Percentiles rank a stretch among this genome's conserved stretches.
Conservation (phyloP, 2,329 filamentous ascomycete genomes). For the Aschersonia sp. region DNA sequence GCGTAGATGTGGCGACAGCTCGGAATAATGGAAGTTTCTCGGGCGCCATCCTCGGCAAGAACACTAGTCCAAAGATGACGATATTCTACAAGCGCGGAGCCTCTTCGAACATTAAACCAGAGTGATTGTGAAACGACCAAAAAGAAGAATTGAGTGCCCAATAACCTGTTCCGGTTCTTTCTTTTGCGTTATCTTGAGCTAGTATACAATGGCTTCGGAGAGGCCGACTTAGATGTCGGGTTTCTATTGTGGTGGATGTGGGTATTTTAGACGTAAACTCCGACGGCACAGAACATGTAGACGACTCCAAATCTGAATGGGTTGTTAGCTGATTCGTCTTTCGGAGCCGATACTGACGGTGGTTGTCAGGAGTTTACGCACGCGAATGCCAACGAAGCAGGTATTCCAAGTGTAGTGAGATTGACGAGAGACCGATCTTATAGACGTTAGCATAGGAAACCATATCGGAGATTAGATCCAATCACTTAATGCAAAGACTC, state of each 20-base stretch:
- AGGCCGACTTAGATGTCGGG: neutral
- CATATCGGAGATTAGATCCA: neutral
- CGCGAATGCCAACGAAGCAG: slow-evolving; percentile 82
- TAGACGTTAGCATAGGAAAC: slow-evolving; percentile 2
- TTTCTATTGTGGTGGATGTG: slow-evolving; percentile 8
- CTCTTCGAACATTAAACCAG: neutral
- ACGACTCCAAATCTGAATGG: slow-evolving; percentile 69
- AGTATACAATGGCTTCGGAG: slow-evolving; percentile 18
- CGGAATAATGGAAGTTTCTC: slow-evolving; percentile 45
- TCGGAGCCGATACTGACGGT: too few relatives aligned
- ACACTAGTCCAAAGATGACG: neutral
- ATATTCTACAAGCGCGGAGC: neutral
- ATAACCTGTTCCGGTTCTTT: slow-evolving; percentile 2
- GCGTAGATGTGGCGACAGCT: slow-evolving; percentile 63
- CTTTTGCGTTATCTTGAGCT: slow-evolving; percentile 15
- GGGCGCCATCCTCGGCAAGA: slow-evolving; percentile 12
- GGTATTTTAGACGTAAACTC: slow-evolving; percentile 82
- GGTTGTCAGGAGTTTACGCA: slow-evolving; percentile 31
- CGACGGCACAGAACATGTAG: slow-evolving; percentile 97
- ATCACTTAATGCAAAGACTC: slow-evolving; percentile 84
- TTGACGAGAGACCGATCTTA: slow-evolving; percentile 70
- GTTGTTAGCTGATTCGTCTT: neutral
- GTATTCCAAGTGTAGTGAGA: slow-evolving; percentile 64
- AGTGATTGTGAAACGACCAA: too few relatives aligned
- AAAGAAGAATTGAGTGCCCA: too few relatives aligned